phyloP scores from a whole-genome alignment of 164 flowering plant species.

The Vitis amurensis region DNA sequence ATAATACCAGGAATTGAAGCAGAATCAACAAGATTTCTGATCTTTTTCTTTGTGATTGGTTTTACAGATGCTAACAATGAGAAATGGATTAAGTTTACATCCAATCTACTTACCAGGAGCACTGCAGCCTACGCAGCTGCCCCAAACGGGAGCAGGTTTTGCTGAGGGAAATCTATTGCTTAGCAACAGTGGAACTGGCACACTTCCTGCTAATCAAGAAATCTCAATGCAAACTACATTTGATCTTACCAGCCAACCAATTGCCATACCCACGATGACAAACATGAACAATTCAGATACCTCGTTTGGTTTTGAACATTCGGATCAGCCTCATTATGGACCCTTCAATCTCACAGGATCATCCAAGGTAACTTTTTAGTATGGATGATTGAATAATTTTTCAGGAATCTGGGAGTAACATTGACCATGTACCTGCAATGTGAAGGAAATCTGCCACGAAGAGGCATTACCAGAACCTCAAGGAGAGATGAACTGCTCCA shows the following conservation, averaged over 20 bases:
- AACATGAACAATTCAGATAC: constrained; percentile 23
- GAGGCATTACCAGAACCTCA: constrained; percentile 12
- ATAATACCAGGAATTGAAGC: too few relatives aligned
- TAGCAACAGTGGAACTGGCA: constrained; percentile 19
- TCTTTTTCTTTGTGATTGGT: constrained; percentile 13
- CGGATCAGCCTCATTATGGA: constrained; percentile 28
- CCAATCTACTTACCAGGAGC: constrained; percentile 43
- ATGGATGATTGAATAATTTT: neutral
- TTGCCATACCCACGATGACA: constrained; percentile 22
- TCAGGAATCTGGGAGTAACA: neutral
- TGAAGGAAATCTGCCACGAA: constrained; percentile 17
- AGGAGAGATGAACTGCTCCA: constrained; percentile 9
- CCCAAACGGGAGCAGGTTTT: constrained; percentile 28
- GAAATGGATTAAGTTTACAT: constrained; percentile 60
- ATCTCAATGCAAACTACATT: constrained; percentile 20
- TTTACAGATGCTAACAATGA: constrained; percentile 75
- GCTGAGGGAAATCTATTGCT: constrained; percentile 31
- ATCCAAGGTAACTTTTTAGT: constrained; percentile 28
- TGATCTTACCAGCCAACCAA: constrained; percentile 25
- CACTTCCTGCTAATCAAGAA: constrained; percentile 28
- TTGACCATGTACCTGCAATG: neutral
- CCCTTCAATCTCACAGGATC: constrained; percentile 20
- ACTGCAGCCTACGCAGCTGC: constrained; percentile 29
- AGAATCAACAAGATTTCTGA: too few relatives aligned
- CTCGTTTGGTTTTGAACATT: constrained; percentile 26